phyloP scores from a whole-genome alignment of 345 rosid genomes.

The Melastoma malabathricum region DNA sequence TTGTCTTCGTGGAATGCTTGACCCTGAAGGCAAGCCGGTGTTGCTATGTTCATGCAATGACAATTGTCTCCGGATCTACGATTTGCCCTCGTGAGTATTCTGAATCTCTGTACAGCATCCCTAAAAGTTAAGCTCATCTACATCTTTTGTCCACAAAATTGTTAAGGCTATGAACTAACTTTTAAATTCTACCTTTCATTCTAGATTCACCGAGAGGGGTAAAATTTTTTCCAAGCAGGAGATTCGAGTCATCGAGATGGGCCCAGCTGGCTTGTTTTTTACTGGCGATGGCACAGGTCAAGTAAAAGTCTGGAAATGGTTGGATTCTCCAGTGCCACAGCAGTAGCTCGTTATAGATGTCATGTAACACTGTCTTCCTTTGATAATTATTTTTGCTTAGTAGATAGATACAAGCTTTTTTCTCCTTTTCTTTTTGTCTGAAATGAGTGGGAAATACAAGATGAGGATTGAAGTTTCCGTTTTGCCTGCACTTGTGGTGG shows the following conservation, averaged over 20 bases:
- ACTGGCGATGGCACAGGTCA: slow-evolving; percentile 91
- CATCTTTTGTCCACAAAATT: background rate
- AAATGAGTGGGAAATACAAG: too few species aligned
- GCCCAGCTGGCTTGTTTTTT: slow-evolving; percentile 81
- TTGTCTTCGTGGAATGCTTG: slow-evolving; percentile 68
- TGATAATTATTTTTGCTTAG: too few species aligned
- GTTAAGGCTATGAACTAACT: background rate
- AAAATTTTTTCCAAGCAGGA: slow-evolving; percentile 78
- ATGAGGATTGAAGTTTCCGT: too few species aligned
- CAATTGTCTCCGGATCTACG: slow-evolving; percentile 49
- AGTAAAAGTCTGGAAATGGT: slow-evolving; percentile 89
- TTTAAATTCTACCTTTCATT: slow-evolving; percentile 1
- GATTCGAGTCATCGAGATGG: slow-evolving; percentile 63
- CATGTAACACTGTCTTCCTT: too few species aligned
- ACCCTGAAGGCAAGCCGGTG: slow-evolving; percentile 70
- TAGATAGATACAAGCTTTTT: too few species aligned
- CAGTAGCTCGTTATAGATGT: slow-evolving; percentile 4
- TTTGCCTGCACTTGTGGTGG: too few species aligned
- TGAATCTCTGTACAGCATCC: background rate
- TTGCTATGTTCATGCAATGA: slow-evolving; percentile 77
- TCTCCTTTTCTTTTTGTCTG: too few species aligned
- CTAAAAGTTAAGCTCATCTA: background rate
- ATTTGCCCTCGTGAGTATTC: slow-evolving; percentile 86
- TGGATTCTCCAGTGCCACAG: slow-evolving; percentile 8
- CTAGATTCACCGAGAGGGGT: slow-evolving; percentile 80